Conservation (phyloP, 768 basidiomycete genomes). For the Leccinum fibrillosum region DNA sequence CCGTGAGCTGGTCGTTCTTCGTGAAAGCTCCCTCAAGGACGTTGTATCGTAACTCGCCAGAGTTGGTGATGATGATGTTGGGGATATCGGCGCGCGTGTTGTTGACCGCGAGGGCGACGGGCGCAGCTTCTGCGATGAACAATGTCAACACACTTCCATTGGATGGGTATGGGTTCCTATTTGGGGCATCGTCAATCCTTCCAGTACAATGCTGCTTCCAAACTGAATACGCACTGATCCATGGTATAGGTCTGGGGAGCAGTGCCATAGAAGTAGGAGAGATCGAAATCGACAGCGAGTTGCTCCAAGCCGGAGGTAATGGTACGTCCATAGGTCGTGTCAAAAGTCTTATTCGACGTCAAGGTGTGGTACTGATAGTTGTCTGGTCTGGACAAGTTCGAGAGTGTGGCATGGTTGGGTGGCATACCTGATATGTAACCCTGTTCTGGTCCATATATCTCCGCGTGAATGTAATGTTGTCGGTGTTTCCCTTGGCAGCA, state of each 20-base stretch:
- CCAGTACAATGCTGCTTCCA: neutral
- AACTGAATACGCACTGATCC: conserved; percentile 41
- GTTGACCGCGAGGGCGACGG: conserved; percentile 56
- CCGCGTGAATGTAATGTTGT: conserved; percentile 60
- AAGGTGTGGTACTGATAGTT: conserved; percentile 61
- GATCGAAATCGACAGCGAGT: conserved; percentile 57
- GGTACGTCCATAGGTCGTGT: conserved; percentile 49
- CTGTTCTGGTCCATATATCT: conserved; percentile 81
- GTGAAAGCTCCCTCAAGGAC: conserved; percentile 69
- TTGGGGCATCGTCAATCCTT: neutral
- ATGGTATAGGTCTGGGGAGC: conserved; percentile 77
- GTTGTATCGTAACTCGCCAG: conserved; percentile 64
- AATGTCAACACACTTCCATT: conserved; percentile 58
- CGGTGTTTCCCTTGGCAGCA: conserved; percentile 31
- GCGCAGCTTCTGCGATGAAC: conserved; percentile 51
- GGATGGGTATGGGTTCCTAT: conserved; percentile 61
- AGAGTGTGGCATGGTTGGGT: neutral
- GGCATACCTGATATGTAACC: conserved; percentile 63
- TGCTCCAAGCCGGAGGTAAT: conserved; percentile 57
- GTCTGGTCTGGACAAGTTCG: neutral
- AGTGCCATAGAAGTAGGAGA: conserved; percentile 61
- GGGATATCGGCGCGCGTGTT: conserved; percentile 60
- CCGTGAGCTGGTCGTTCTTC: conserved; percentile 77
- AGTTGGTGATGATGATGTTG: conserved; percentile 62
- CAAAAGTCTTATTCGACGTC: conserved; percentile 50